Evolutionary conservation across 257 asterid genomes (phyloP), one percentile per base, ranked within the genome.

Genomic region (Petunia secreta): DNA sequence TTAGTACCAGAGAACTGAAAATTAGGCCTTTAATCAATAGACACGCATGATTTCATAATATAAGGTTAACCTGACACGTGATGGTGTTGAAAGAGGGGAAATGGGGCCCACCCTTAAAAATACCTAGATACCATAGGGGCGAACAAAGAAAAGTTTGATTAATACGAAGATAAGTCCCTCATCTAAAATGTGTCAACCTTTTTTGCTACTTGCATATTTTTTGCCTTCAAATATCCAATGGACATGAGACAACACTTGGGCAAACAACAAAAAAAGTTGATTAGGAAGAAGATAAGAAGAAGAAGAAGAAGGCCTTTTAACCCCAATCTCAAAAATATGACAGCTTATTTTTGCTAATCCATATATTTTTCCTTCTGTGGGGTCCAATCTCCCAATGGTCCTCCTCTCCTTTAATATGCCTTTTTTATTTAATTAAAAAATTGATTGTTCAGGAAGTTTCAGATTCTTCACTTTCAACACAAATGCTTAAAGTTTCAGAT

Each of bases 61-160:
- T 58, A 13, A 58, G 34, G 80, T 77, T 4, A 2, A 37, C 52
- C 3, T 2, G 80, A 82, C 85, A 84, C 81, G 90, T 84, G 89
- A 81, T 46, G 75, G 8, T 41, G 77, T 71, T 71, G 60, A 48
- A 69, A 7, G 58, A 44, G 11, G 34, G 38, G 37, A 58, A 37
- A 66, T 76, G 53, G 86, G 90, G 82, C 34, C 89, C 85, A 84
- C 87, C 1, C 62, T 43, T 75, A 75, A 80, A 48, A 75, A 63
- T 40, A 41, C 64, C 25, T 68, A 60, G 38, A 59, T 52, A 38
- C 39, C 2, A 40, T 16, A 67, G 37, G 36, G 5, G 7, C 5
- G 37, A 8, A 15, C 6, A 6, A 46, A 69, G 4, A 11, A 64
- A 59, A 59, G 73, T 44, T 69, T 69, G 77, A 69, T 69, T 46